Conservation (phyloP, 2,329 filamentous ascomycete species). For the Xylaria arbuscula region DNA sequence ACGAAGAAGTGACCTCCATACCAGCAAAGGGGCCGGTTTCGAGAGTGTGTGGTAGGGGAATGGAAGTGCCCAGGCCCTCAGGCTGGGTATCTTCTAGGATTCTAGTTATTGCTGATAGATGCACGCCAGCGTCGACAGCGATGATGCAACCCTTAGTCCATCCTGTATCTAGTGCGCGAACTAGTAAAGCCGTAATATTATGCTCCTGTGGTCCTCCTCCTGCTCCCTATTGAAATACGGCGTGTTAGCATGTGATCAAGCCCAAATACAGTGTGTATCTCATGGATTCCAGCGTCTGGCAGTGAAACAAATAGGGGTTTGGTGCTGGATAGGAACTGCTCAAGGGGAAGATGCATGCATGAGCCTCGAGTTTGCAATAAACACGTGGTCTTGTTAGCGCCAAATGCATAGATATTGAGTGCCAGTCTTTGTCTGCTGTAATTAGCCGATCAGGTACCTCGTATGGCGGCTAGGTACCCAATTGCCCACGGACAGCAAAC, state of each 20-base stretch:
- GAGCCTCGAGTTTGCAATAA: constrained; percentile 14
- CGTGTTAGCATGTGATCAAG: constrained; percentile 25
- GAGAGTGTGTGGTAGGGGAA: constrained; percentile 65
- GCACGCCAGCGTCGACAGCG: constrained; percentile 93
- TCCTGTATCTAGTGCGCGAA: constrained; percentile 80
- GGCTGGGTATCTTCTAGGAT: constrained; percentile 73
- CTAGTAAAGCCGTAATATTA: constrained; percentile 88
- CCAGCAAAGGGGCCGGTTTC: constrained; percentile 82
- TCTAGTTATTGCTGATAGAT: constrained; percentile 84
- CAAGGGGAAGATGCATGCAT: background rate
- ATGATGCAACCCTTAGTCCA: constrained; percentile 87
- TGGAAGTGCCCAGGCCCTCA: constrained; percentile 50
- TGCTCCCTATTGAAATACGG: constrained; percentile 71
- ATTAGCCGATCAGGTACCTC: constrained; percentile 28
- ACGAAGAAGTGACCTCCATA: constrained; percentile 74
- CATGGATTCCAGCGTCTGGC: background rate
- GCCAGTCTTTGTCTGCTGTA: constrained; percentile 16
- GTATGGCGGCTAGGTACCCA: background rate
- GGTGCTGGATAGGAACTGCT: background rate
- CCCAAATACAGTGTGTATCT: background rate
- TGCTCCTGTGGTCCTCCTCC: constrained; percentile 91
- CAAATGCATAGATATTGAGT: constrained; percentile 1
- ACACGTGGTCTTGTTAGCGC: constrained; percentile 13
- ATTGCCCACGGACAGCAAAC: constrained; percentile 39
- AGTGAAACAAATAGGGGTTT: background rate